These are phyloP conservation scores for Porpolomopsis calyptriformis DNA, from an alignment of 768 basidiomycete genomes.

Conservation along the genomic window DNA sequence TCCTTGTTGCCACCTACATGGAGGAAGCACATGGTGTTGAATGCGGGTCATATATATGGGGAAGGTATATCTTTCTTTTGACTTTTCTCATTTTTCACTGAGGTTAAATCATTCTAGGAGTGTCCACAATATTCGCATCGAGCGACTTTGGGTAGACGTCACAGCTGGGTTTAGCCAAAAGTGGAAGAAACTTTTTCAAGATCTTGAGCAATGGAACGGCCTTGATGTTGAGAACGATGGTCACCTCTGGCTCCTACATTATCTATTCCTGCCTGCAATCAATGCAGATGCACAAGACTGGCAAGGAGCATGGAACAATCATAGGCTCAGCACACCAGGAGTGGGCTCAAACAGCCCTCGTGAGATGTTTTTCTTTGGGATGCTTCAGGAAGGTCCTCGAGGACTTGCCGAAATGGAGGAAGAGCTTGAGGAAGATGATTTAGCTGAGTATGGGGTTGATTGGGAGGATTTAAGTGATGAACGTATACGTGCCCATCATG, in stretches of 20 bases:
- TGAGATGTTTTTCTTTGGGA: constrained; percentile 24
- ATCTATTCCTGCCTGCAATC: constrained; percentile 24
- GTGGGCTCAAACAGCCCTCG: constrained; percentile 13
- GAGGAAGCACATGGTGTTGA: constrained; percentile 15
- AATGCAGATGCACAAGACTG: constrained; percentile 24
- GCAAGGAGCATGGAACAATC: constrained; percentile 26
- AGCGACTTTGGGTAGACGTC: constrained; percentile 30
- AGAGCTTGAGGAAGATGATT: constrained; percentile 9
- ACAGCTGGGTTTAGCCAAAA: constrained; percentile 24
- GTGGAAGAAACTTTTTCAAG: constrained; percentile 29
- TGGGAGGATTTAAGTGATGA: constrained; percentile 14
- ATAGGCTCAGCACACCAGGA: constrained; percentile 17
- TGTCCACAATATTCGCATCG: constrained; percentile 31
- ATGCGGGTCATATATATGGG: constrained; percentile 29
- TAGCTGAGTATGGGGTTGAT: constrained; percentile 17
- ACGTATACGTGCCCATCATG: constrained; percentile 10
- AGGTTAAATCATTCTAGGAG: constrained; percentile 16
- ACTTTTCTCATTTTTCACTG: background rate
- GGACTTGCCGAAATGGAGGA: constrained; percentile 13
- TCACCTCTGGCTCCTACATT: constrained; percentile 32
- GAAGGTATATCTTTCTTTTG: constrained; percentile 15
- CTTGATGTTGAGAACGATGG: constrained; percentile 16
- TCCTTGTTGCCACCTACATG: constrained; percentile 22
- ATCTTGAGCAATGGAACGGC: constrained; percentile 20
- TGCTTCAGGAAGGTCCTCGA: constrained; percentile 21